Base-by-base conservation (phyloP, 495 filamentous ascomycete species). In the Neurospora terricola region DNA sequence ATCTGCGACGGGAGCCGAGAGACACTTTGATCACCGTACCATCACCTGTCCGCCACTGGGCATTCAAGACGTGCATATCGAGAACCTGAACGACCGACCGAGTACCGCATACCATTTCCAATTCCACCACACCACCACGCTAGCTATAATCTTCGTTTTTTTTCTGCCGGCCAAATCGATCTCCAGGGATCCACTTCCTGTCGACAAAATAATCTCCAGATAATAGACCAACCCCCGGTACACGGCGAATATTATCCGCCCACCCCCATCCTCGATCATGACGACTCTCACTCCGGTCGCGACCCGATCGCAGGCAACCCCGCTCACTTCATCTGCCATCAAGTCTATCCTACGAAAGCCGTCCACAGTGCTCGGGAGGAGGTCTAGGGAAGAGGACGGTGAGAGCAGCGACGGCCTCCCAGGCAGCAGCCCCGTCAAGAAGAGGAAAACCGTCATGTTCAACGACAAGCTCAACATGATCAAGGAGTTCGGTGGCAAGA, bases 381-480 rank as follows among this genome's bases (percentile, higher is more conserved):
- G 81, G 40, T 76, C 81, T 48, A 74, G 79, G 68, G 78, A 80
- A 62, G 83, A 85, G 39, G 82, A 82, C 36, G 82, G 78, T 34
- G 77, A 82, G 30, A 83, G 82, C 48, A 78, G 80, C 54, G 81
- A 88, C 70, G 80, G 76, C 78, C 27, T 66, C 76, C 80, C 40
- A 83, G 82, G 34, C 42, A 82, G 83, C 36, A 92, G 90, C 80
- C 87, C 86, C 54, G 80, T 83, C 36, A 93, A 91, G 76, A 83
- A 84, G 70, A 80, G 80, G 43, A 85, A 80, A 66, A 81, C 79
- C 71, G 93, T 97, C 37, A 88, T 91, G 43, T 97, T 96, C 80
- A 89, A 93, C 74, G 85, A 90, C 43, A 87, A 90, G 34, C 88
- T 94, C 54, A 88, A 92, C 76, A 87, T 91, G 74, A 80, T 91